These are phyloP conservation scores for Hemileccinum rubropunctum DNA, from an alignment of 768 basidiomycete genomes.

Conservation along the genomic window DNA sequence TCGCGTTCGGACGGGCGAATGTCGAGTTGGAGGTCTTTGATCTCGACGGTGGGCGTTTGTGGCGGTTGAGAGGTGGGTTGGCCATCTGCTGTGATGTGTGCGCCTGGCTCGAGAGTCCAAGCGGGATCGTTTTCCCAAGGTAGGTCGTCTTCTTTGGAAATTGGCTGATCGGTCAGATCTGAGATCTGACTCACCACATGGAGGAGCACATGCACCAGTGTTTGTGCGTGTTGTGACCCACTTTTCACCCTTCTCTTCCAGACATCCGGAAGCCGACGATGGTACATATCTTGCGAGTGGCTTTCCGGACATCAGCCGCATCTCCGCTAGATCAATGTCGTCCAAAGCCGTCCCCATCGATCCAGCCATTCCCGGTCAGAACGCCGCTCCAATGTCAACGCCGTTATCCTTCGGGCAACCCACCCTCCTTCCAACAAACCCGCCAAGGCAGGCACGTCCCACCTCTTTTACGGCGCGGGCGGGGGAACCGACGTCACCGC, in stretches of 20 bases:
- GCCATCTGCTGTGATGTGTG: background rate
- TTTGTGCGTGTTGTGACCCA: constrained; percentile 7
- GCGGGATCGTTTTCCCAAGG: background rate
- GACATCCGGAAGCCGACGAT: constrained; percentile 26
- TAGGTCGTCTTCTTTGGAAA: background rate
- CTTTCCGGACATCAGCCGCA: constrained; percentile 18
- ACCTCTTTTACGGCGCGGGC: constrained; percentile 56
- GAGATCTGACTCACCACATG: too few species aligned
- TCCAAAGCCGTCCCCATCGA: constrained; percentile 58
- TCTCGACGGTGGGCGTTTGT: background rate
- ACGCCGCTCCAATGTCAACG: constrained; percentile 38
- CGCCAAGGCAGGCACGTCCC: constrained; percentile 60
- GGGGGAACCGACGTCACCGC: constrained; percentile 46
- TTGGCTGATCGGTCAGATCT: too few species aligned
- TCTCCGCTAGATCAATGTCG: constrained; percentile 42
- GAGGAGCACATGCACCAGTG: background rate
- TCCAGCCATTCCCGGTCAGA: constrained; percentile 36
- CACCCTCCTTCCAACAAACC: constrained; percentile 47
- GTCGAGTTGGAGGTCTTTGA: constrained; percentile 14
- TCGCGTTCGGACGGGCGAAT: constrained; percentile 13
- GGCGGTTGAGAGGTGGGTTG: background rate
- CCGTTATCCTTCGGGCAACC: constrained; percentile 51
- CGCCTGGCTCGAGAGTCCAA: background rate
- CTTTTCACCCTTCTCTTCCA: background rate
- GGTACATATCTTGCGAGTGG: constrained; percentile 19